Evolutionary conservation across 352 stramenopile species (phyloP), one percentile per base, ranked within the genome.

Genomic region (Pythium aristosporum): DNA sequence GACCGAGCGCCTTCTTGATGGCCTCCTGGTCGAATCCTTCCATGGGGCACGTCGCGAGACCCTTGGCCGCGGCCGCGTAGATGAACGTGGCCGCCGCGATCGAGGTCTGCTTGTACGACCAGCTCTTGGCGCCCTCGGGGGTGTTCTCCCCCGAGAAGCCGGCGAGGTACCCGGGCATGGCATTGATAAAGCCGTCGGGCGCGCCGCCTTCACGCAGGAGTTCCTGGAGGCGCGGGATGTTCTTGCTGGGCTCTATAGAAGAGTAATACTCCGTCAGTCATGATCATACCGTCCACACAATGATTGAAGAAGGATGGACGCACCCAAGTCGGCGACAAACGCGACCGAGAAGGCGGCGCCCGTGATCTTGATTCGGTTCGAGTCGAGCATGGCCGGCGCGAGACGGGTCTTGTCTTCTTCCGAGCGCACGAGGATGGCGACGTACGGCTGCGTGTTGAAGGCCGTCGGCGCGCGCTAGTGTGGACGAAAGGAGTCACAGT

Each of bases 291-390:
- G 5, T 25, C 15, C 3, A 39, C 44, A 46, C 34, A 13, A 39
- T 39, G 18, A 34, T 5, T 30, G 8, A 62, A 20, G 10, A 44
- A 20, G 21, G 15, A 20, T 9, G 16, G 30, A 49, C 68, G 39
- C 10, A 79, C 71, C 51, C 79, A 68, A 34, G 58, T 96, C 87
- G 1, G 82, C 80, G 5, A 77, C 80, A 44, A 95, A 95, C 41
- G 91, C 83, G 6, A 80, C 87, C 13, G 88, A 72, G 5, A 94
- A 73, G 0, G 87, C 81, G 2, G 87, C 81, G 34, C 89, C 75
- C 36, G 79, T 80, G 36, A 93, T 78, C 61, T 74, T 74, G 37
- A 56, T 30, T 20, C 59, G 48, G 57, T 79, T 79, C 28, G 61
- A 49, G 36, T 60, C 68, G 3, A 81, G 61, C 73, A 80, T 80